phyloP scores from a whole-genome alignment of 768 basidiomycete genomes.

The Collybia nuda region DNA sequence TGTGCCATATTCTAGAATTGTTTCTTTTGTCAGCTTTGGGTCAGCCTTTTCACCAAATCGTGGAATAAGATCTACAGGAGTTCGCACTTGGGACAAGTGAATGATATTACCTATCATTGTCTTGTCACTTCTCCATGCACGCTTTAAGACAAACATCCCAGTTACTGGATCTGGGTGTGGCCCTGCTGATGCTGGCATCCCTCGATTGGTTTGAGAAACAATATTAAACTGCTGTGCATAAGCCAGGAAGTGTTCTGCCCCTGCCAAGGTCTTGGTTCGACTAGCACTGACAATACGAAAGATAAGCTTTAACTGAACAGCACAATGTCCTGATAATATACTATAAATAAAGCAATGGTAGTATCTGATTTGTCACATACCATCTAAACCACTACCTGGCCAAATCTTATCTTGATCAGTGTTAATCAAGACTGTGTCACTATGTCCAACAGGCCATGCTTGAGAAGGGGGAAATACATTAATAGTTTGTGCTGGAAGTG shows the following conservation, averaged over 20 bases:
- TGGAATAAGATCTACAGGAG: slow-evolving; percentile 8
- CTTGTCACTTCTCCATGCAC: not conserved
- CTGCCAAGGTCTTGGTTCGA: not conserved
- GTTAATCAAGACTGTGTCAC: not conserved
- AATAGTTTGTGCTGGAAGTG: not conserved
- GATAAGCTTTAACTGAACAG: not conserved
- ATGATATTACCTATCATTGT: slow-evolving; percentile 7
- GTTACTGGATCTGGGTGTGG: slow-evolving; percentile 4
- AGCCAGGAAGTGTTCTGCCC: slow-evolving; percentile 3
- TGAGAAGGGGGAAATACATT: not conserved
- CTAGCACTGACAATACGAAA: not conserved
- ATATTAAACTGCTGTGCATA: slow-evolving; percentile 5
- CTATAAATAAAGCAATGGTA: not conserved
- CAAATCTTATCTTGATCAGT: not conserved
- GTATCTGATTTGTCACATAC: not conserved
- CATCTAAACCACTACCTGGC: slow-evolving; percentile 1
- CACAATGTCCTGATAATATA: not conserved
- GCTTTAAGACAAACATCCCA: slow-evolving; percentile 4
- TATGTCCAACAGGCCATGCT: not conserved
- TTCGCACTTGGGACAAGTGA: slow-evolving; percentile 2
- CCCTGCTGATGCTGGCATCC: not conserved
- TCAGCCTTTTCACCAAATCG: slow-evolving; percentile 6
- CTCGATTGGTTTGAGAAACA: slow-evolving; percentile 1
- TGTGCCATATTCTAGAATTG: not conserved
- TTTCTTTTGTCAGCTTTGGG: slow-evolving; percentile 2